Evolutionary conservation across 139 green algal genomes (phyloP).

Genomic region (Tetradesmus lagerheimii): DNA sequence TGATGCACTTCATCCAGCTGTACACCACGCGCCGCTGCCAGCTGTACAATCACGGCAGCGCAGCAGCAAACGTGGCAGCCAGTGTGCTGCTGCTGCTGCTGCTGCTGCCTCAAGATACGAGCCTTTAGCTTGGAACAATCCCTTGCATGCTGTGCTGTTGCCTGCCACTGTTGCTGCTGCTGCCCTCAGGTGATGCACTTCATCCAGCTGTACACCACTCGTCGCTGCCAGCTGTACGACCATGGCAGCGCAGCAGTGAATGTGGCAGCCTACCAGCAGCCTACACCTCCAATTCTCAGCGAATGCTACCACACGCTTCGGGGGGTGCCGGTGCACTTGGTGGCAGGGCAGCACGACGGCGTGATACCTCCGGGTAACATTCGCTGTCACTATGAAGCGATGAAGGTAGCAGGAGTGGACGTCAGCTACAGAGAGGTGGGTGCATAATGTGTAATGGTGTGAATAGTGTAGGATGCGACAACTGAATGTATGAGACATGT

Average conservation of each 20-base stretch:
- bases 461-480: slow-evolving; percentile 46
- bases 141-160: not conserved
- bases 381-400: slow-evolving; percentile 67
- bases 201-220: slow-evolving; percentile 64
- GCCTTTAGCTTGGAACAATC: not conserved
- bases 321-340: slow-evolving; percentile 91
- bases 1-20: not conserved
- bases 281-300: slow-evolving; percentile 53
- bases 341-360: slow-evolving; percentile 83
- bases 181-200: slow-evolving; percentile 64
- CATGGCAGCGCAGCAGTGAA: slow-evolving; percentile 80
- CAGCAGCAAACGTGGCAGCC: slow-evolving; percentile 63
- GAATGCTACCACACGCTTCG: slow-evolving; percentile 20
- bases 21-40: slow-evolving; percentile 66
- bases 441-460: not conserved
- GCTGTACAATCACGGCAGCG: slow-evolving; percentile 90
- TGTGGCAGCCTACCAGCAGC: slow-evolving; percentile 72
- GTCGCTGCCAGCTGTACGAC: slow-evolving; percentile 89
- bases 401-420: slow-evolving; percentile 70
- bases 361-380: slow-evolving; percentile 82
- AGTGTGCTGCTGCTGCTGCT: no score
- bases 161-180: not conserved
- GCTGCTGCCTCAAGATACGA: no score
- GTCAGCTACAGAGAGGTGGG: slow-evolving; percentile 79
- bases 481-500: no score